Conservation (phyloP, 2,329 filamentous ascomycete genomes). For the Arthrinium puccinioides region DNA sequence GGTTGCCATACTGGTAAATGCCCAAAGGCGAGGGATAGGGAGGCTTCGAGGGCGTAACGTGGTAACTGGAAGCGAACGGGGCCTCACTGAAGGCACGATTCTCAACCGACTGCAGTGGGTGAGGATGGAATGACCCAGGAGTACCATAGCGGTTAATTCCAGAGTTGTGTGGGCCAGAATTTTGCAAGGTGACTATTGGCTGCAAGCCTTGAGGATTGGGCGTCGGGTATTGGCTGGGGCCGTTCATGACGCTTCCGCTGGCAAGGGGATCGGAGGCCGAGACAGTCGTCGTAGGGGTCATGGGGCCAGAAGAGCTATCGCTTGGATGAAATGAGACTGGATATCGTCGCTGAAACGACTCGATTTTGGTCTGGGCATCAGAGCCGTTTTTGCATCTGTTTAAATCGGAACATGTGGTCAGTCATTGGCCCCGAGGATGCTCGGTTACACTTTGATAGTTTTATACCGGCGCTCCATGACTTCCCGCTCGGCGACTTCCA, state of each 20-base stretch:
- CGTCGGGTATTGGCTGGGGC: neutral
- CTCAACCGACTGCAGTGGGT: neutral
- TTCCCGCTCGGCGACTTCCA: slow-evolving; percentile 8
- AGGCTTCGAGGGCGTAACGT: neutral
- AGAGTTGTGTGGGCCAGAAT: too few relatives aligned
- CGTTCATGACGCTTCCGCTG: too few relatives aligned
- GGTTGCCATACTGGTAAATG: neutral
- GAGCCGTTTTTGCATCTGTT: slow-evolving; percentile 5
- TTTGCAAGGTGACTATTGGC: neutral
- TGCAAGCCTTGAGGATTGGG: neutral
- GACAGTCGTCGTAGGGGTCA: neutral
- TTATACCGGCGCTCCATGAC: slow-evolving; percentile 12
- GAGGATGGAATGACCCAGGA: neutral
- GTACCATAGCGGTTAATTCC: neutral
- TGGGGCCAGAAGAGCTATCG: neutral
- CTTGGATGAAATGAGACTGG: too few relatives aligned
- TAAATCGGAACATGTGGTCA: neutral
- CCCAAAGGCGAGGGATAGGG: neutral
- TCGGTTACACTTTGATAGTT: neutral
- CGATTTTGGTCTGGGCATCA: slow-evolving; percentile 9
- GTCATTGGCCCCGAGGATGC: neutral
- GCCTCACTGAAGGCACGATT: neutral
- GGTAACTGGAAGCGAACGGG: neutral
- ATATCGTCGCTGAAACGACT: slow-evolving; percentile 5
- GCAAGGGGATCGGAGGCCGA: neutral